Evolutionary conservation across 2,329 filamentous ascomycete species (phyloP).

Genomic region (Exophiala aquamarina): DNA sequence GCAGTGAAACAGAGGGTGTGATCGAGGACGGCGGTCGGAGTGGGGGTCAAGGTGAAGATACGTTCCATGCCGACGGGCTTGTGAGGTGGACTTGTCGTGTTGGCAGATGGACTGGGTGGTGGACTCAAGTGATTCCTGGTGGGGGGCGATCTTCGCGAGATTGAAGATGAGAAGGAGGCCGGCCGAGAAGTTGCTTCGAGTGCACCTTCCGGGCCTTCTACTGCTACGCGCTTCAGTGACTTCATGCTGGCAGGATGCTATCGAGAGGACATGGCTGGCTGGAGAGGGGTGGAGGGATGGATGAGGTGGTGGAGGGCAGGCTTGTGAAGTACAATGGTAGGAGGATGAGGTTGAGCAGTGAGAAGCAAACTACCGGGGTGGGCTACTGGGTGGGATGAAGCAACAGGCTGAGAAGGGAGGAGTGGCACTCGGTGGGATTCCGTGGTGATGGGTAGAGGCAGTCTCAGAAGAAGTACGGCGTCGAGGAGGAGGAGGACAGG

Average conservation of each 20-base stretch:
- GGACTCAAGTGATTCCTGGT: conserved; percentile 17
- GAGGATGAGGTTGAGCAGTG: too few relatives aligned
- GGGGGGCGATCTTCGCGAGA: conserved; percentile 9
- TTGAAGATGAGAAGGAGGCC: conserved; percentile 13
- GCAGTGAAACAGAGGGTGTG: conserved; percentile 38
- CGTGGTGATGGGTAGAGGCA: too few relatives aligned
- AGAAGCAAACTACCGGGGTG: too few relatives aligned
- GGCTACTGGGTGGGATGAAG: too few relatives aligned
- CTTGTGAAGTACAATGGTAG: too few relatives aligned
- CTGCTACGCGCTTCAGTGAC: conserved; percentile 18
- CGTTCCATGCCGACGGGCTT: conserved; percentile 23
- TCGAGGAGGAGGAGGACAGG: too few relatives aligned
- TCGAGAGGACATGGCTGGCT: neutral
- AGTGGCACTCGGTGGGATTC: too few relatives aligned
- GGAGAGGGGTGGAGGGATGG: too few relatives aligned
- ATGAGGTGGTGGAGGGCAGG: too few relatives aligned
- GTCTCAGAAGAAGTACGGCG: too few relatives aligned
- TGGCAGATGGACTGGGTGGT: conserved; percentile 14
- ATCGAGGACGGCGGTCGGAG: conserved; percentile 42
- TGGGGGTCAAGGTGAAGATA: conserved; percentile 33
- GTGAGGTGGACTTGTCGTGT: conserved; percentile 1
- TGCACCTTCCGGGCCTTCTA: conserved; percentile 15
- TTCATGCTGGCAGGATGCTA: conserved; percentile 16
- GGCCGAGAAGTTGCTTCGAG: conserved; percentile 4
- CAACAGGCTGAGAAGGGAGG: too few relatives aligned